phyloP scores from a whole-genome alignment of 192 early-diverging fungal species.

The Lunasporangiospora selenospora region DNA sequence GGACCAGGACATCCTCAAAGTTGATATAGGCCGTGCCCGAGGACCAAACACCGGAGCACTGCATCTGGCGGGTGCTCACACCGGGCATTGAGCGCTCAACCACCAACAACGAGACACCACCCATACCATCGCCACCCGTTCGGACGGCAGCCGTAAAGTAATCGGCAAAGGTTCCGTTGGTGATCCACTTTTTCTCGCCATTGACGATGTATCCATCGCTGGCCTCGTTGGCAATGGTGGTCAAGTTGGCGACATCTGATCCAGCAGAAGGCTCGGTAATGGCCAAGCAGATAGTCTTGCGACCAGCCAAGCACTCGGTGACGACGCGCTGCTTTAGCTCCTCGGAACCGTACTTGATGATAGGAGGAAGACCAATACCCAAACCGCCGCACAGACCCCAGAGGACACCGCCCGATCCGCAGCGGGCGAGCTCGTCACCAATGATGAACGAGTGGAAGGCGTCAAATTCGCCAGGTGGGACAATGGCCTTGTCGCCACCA shows the following conservation, averaged over 20 bases:
- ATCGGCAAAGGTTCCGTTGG: slow-evolving; percentile 85
- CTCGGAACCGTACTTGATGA: slow-evolving; percentile 73
- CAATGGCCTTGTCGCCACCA: slow-evolving; percentile 38
- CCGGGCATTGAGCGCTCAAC: slow-evolving; percentile 76
- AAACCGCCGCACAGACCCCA: slow-evolving; percentile 83
- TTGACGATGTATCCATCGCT: slow-evolving; percentile 81
- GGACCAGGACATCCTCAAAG: slow-evolving; percentile 89
- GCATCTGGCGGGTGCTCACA: slow-evolving; percentile 83
- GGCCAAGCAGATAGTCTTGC: slow-evolving; percentile 81
- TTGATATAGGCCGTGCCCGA: slow-evolving; percentile 82
- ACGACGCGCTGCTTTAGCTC: slow-evolving; percentile 73
- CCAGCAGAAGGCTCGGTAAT: slow-evolving; percentile 80
- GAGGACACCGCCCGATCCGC: slow-evolving; percentile 80
- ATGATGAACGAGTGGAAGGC: slow-evolving; percentile 78
- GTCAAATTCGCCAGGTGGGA: slow-evolving; percentile 64
- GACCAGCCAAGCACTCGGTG: slow-evolving; percentile 67
- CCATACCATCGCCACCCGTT: slow-evolving; percentile 81
- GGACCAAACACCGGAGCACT: slow-evolving; percentile 85
- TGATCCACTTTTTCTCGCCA: slow-evolving; percentile 89
- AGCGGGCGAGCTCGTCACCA: slow-evolving; percentile 81
- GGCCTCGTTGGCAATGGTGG: slow-evolving; percentile 66
- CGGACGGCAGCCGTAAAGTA: slow-evolving; percentile 84
- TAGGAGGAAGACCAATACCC: slow-evolving; percentile 78
- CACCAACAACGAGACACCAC: slow-evolving; percentile 77
- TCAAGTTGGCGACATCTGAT: slow-evolving; percentile 80